Conservation (phyloP, 2,329 filamentous ascomycete species). For the Calonectria ilicicola region DNA sequence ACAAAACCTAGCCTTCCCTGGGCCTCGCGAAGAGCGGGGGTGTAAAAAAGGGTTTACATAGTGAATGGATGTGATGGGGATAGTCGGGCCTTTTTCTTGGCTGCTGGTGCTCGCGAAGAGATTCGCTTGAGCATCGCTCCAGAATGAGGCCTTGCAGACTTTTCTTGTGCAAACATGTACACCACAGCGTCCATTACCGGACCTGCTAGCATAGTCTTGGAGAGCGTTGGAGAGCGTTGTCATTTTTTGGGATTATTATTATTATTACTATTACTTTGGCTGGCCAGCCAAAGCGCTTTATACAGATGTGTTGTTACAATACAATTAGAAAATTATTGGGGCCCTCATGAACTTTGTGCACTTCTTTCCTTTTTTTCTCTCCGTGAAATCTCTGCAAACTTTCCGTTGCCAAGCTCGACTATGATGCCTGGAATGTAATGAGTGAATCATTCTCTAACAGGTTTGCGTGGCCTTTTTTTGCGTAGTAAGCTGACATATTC, state of each 20-base stretch:
- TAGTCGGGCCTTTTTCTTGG: background rate
- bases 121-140: constrained; percentile 41
- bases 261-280: constrained; percentile 2
- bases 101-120: constrained; percentile 41
- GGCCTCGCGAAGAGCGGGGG: constrained; percentile 24
- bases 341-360: background rate
- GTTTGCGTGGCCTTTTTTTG: background rate
- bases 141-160: background rate
- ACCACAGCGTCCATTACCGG: constrained; percentile 17
- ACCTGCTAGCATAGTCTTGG: constrained; percentile 39
- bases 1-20: constrained; percentile 38
- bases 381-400: background rate
- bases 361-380: too few species aligned
- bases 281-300: constrained; percentile 17
- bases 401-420: background rate
- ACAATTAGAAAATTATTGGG: background rate
- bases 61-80: constrained; percentile 5
- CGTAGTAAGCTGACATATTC: background rate
- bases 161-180: constrained; percentile 12
- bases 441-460: background rate
- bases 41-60: constrained; percentile 14
- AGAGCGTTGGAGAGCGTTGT: constrained; percentile 26
- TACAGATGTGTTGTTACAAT: background rate
- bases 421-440: background rate
- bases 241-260: constrained; percentile 4